Percentiles rank a stretch among this genome's conserved stretches.
Conservation (phyloP, 2,329 filamentous ascomycete genomes). For the Boeremia exigua region DNA sequence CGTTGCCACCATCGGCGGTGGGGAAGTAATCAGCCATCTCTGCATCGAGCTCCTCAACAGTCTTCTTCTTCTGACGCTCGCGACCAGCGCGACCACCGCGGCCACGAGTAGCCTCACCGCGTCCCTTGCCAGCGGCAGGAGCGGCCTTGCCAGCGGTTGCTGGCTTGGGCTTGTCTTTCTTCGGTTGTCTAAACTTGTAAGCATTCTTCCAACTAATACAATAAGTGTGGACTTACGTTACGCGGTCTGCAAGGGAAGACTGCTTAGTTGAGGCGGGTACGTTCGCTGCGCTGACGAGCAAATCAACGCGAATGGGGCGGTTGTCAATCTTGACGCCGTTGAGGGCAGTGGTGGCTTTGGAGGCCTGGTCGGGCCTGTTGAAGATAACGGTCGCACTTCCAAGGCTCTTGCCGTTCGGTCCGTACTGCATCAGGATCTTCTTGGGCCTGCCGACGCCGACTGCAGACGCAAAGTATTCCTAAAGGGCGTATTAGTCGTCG, state of each 20-base stretch:
- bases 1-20: slow-evolving; percentile 51
- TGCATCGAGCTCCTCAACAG: slow-evolving; percentile 90
- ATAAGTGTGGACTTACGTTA: slow-evolving; percentile 64
- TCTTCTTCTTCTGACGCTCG: slow-evolving; percentile 81
- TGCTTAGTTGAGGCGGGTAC: slow-evolving; percentile 73
- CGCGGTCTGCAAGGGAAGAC: slow-evolving; percentile 77
- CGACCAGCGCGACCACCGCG: slow-evolving; percentile 54
- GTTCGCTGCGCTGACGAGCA: slow-evolving; percentile 80
- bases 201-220: neutral
- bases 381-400: slow-evolving; percentile 93
- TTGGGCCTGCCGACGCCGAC: slow-evolving; percentile 91
- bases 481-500: slow-evolving; percentile 71
- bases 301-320: slow-evolving; percentile 92
- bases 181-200: slow-evolving; percentile 62
- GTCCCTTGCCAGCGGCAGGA: slow-evolving; percentile 51
- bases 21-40: slow-evolving; percentile 98
- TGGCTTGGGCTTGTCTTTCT: slow-evolving; percentile 69
- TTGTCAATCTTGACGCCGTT: slow-evolving; percentile 92
- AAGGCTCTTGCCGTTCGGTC: slow-evolving; percentile 87
- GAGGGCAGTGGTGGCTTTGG: slow-evolving; percentile 80
- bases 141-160: slow-evolving; percentile 76
- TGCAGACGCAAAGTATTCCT: slow-evolving; percentile 95
- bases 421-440: slow-evolving; percentile 89
- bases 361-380: slow-evolving; percentile 77
- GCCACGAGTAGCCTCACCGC: slow-evolving; percentile 49